Evolutionary conservation across 441 rosid species (phyloP).

Genomic region (Populus hybrid): DNA sequence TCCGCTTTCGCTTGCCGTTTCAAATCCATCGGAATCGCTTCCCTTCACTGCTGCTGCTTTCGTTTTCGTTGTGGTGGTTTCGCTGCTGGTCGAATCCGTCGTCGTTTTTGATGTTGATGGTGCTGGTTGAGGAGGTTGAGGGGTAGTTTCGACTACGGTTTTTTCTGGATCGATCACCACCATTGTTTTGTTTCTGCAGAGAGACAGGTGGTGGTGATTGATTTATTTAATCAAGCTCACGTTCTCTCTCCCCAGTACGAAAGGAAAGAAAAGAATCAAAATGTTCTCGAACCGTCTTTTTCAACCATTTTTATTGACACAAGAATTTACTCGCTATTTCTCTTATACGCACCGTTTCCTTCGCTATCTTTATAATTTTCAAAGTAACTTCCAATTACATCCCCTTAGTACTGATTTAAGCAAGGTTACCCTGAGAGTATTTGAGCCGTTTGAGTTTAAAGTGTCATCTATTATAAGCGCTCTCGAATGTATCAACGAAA

Average conservation of each 20-base stretch:
- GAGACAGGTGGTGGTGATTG: background rate
- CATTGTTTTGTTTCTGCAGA: slow-evolving; percentile 30
- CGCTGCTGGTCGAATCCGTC: background rate
- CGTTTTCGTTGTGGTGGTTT: background rate
- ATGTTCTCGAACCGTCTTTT: background rate
- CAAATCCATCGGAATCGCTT: slow-evolving; percentile 76
- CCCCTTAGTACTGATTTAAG: too few species aligned
- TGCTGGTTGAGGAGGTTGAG: slow-evolving; percentile 14
- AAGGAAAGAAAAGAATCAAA: background rate
- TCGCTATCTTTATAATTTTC: background rate
- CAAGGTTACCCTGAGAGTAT: background rate
- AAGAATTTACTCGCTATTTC: background rate
- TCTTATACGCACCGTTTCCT: background rate
- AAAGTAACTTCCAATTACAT: too few species aligned
- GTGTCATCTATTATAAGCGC: too few species aligned
- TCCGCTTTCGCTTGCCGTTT: slow-evolving; percentile 84
- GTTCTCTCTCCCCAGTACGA: background rate
- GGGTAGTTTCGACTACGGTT: slow-evolving; percentile 12
- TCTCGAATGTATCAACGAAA: too few species aligned
- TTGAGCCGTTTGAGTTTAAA: background rate
- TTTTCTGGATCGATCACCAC: slow-evolving; percentile 42
- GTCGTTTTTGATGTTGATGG: slow-evolving; percentile 22
- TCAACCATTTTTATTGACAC: background rate
- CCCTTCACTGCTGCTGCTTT: slow-evolving; percentile 27
- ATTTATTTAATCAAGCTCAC: background rate